These are phyloP conservation scores for Melocanna baccifera DNA, from an alignment of 176 grass and related monocot species.

Conservation along the genomic window DNA sequence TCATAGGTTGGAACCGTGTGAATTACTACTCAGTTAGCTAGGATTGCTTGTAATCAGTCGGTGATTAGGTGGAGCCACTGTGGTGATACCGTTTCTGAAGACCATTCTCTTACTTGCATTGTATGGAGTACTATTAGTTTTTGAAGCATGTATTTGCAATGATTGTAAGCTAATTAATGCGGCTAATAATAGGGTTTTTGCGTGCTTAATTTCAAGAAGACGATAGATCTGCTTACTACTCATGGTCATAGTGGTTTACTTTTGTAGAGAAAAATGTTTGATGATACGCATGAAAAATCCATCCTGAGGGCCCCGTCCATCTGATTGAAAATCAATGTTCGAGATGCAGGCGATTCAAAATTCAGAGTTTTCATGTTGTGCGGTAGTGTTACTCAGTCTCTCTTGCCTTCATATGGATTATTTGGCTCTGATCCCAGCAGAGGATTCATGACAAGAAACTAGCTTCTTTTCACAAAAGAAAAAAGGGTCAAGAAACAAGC, in stretches of 20 bases:
- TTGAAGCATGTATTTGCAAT: conserved; percentile 1
- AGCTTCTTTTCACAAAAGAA: background rate
- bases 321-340: background rate
- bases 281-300: background rate
- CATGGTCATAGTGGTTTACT: background rate
- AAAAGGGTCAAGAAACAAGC: background rate
- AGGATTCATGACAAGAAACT: conserved; percentile 9
- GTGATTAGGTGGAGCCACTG: too few species aligned
- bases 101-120: background rate
- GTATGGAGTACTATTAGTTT: background rate
- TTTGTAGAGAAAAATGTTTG: background rate
- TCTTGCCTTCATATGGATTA: background rate
- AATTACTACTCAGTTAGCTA: background rate
- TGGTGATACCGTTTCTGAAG: background rate
- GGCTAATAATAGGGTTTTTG: background rate
- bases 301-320: background rate
- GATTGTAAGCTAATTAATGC: background rate
- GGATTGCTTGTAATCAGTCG: background rate
- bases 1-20: conserved; percentile 8
- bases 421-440: background rate
- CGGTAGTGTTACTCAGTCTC: background rate
- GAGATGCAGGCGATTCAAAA: background rate
- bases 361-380: background rate
- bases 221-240: background rate
- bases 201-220: background rate